Conservation (phyloP, 2,329 filamentous ascomycete species). For the Podosphaera aphanis region DNA sequence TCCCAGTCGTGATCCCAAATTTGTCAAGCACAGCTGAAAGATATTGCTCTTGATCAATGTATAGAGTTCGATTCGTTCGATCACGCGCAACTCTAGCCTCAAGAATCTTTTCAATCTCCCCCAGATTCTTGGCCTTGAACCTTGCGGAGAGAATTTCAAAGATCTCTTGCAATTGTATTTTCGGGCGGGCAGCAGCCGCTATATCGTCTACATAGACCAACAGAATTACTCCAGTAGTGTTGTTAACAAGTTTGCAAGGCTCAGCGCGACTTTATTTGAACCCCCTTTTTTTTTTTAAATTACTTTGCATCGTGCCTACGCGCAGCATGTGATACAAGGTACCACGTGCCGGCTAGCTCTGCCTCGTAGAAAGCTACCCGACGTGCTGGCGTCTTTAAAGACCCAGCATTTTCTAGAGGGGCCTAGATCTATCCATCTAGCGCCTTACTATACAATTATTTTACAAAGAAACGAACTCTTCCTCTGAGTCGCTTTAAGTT, state of each 20-base stretch:
- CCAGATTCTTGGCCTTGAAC: conserved; percentile 1
- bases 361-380: no score
- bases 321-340: no score
- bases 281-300: no score
- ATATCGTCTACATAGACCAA: conserved; percentile 1
- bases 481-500: no score
- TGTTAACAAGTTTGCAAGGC: not conserved
- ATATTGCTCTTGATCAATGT: not conserved
- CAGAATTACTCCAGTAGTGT: not conserved
- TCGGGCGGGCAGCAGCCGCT: not conserved
- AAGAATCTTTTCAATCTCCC: conserved; percentile 1
- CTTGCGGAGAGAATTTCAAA: not conserved
- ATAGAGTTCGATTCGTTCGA: not conserved
- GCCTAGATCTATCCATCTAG: no score
- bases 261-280: not conserved
- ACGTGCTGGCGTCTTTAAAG: no score
- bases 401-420: no score
- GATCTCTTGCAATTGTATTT: not conserved
- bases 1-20: no score
- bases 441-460: no score
- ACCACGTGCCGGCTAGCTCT: no score
- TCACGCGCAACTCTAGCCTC: not conserved
- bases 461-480: no score
- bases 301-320: no score
- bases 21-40: not conserved